Evolutionary conservation across 2,329 filamentous ascomycete genomes (phyloP).

Genomic region (Beauveria rudraprayagi): DNA sequence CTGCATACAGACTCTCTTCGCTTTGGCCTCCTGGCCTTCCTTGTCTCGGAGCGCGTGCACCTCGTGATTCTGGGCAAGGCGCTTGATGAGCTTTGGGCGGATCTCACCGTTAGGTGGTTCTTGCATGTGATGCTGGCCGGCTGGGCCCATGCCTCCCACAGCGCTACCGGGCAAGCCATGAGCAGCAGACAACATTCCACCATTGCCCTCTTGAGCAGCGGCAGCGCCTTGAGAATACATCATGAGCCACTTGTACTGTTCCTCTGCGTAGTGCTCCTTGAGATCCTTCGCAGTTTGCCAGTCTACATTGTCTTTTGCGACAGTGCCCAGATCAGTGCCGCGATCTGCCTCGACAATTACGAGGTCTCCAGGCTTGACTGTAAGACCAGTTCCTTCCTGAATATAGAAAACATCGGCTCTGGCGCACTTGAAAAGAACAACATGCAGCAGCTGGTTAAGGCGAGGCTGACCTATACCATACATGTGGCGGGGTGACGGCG

Average conservation of each 20-base stretch:
- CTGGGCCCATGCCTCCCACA: conserved; percentile 70
- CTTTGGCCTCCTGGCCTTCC: conserved; percentile 94
- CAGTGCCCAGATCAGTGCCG: conserved; percentile 89
- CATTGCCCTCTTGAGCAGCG: conserved; percentile 51
- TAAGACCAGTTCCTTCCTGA: conserved; percentile 87
- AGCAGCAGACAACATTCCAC: conserved; percentile 55
- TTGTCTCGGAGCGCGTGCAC: conserved; percentile 85
- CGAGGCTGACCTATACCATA: conserved; percentile 54
- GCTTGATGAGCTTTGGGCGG: conserved; percentile 94
- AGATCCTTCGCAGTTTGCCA: conserved; percentile 81
- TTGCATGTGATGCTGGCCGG: conserved; percentile 64
- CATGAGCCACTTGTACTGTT: conserved; percentile 98
- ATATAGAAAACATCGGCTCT: conserved; percentile 95
- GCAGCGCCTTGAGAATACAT: conserved; percentile 85
- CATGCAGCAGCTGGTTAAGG: conserved; percentile 66
- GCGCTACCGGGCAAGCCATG: conserved; percentile 60
- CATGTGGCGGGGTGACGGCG: conserved; percentile 54
- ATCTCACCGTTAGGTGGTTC: conserved; percentile 67
- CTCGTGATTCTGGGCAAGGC: conserved; percentile 85
- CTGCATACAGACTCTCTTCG: conserved; percentile 91
- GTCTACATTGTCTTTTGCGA: conserved; percentile 79
- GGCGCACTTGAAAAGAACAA: conserved; percentile 95
- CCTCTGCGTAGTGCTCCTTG: conserved; percentile 86
- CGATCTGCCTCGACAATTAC: conserved; percentile 98
- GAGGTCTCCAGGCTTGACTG: conserved; percentile 82